Percentiles rank a stretch among this genome's conserved stretches.
Evolutionary conservation across 1,284 basidiomycete species (phyloP).

Genomic region (Sphagnurus paluster): DNA sequence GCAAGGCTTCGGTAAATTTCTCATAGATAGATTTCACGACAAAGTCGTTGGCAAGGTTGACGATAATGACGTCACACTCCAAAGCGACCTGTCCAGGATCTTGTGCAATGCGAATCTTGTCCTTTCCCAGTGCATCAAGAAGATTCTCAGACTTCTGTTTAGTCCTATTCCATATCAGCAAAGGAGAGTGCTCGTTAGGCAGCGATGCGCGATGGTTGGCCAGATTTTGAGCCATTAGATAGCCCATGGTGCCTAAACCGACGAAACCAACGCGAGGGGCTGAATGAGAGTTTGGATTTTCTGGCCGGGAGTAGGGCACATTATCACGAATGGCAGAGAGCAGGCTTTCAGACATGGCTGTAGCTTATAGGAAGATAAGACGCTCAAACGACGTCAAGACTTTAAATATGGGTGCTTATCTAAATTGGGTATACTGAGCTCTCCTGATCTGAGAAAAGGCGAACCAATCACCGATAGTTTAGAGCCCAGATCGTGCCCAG

Average conservation of each 20-base stretch:
- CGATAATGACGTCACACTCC: constrained; percentile 81
- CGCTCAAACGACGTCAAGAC: neutral
- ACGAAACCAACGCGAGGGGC: constrained; percentile 55
- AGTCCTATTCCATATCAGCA: constrained; percentile 72
- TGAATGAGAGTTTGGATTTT: constrained; percentile 21
- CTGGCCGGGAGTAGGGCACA: constrained; percentile 55
- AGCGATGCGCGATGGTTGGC: constrained; percentile 48
- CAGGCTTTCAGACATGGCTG: constrained; percentile 25
- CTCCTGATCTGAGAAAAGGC: too few species aligned
- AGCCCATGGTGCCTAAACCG: constrained; percentile 72
- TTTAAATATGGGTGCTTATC: neutral
- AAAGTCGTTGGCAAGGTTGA: constrained; percentile 73
- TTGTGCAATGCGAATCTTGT: constrained; percentile 54
- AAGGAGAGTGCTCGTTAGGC: constrained; percentile 37
- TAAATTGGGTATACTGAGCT: constrained; percentile 11
- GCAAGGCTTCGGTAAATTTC: constrained; percentile 59
- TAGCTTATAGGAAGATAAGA: constrained; percentile 6
- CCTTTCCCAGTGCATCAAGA: constrained; percentile 50
- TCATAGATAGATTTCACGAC: constrained; percentile 72
- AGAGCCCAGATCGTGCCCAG: too few species aligned
- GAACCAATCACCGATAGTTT: too few species aligned
- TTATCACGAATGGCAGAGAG: constrained; percentile 15
- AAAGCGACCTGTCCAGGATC: constrained; percentile 55
- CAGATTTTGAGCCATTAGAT: constrained; percentile 73
- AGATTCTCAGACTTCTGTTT: constrained; percentile 58